Evolutionary conservation across 1,284 basidiomycete genomes (phyloP).

Genomic region (Leccinum proximum): DNA sequence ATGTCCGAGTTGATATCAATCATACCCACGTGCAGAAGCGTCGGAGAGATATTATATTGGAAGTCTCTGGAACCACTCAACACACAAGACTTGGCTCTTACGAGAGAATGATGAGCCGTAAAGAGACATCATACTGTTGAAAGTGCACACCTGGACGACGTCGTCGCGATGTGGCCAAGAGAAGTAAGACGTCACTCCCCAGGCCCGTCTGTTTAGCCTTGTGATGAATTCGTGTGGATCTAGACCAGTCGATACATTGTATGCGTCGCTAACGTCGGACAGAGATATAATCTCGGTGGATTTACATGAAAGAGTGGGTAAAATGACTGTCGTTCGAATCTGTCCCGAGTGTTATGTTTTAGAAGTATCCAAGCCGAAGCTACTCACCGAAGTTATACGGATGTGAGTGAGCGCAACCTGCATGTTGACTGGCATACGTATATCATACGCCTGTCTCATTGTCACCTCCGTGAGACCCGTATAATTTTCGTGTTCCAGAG

Average conservation of each 20-base stretch:
- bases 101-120: conserved; percentile 4
- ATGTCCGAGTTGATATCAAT: conserved; percentile 72
- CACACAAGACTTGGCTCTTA: conserved; percentile 53
- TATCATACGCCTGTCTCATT: conserved; percentile 58
- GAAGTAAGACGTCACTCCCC: conserved; percentile 64
- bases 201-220: conserved; percentile 56
- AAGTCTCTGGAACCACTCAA: conserved; percentile 72
- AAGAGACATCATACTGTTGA: background rate
- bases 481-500: conserved; percentile 53
- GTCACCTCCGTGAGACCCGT: conserved; percentile 56
- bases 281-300: conserved; percentile 79
- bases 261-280: conserved; percentile 81
- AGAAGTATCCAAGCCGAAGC: background rate
- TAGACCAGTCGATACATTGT: conserved; percentile 71
- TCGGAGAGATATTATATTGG: conserved; percentile 71
- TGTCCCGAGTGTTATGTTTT: conserved; percentile 27
- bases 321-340: conserved; percentile 65
- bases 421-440: conserved; percentile 58
- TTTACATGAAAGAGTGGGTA: conserved; percentile 60
- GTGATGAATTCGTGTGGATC: conserved; percentile 84
- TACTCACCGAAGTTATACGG: conserved; percentile 61
- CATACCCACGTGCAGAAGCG: conserved; percentile 79
- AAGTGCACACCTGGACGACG: conserved; percentile 64
- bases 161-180: conserved; percentile 63
- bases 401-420: conserved; percentile 63